A percentile compares a stretch with the other conserved stretches of the same genome.
These are phyloP conservation scores for Agaricus bisporus DNA, from an alignment of 768 basidiomycete species.

Conservation along the genomic window DNA sequence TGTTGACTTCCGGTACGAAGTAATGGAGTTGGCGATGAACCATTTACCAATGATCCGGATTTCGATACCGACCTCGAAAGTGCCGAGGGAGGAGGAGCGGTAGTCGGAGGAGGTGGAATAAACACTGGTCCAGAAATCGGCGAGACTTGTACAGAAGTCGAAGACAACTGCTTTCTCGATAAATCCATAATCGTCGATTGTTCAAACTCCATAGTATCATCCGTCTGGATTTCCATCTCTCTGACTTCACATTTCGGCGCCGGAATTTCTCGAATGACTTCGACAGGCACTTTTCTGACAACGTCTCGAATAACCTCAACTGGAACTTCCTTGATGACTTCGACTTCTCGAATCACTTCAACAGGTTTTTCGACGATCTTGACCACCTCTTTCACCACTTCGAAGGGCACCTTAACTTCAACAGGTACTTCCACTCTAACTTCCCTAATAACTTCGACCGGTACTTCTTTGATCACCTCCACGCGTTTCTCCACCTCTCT, in stretches of 20 bases:
- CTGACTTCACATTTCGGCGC: conserved; percentile 57
- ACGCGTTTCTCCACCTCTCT: conserved; percentile 1
- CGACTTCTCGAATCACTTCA: conserved; percentile 18
- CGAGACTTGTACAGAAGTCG: conserved; percentile 2
- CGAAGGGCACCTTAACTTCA: conserved; percentile 13
- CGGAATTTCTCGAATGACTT: conserved; percentile 4
- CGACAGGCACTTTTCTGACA: conserved; percentile 7
- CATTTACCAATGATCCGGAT: conserved; percentile 15
- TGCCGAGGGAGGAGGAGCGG: not conserved
- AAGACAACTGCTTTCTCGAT: not conserved
- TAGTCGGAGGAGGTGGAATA: conserved; percentile 21
- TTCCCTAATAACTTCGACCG: conserved; percentile 7
- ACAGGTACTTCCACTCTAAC: conserved; percentile 10
- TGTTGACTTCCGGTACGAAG: conserved; percentile 44
- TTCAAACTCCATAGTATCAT: conserved; percentile 27
- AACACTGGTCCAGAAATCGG: conserved; percentile 25
- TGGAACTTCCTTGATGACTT: conserved; percentile 18
- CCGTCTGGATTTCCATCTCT: conserved; percentile 80
- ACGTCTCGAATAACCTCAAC: conserved; percentile 2
- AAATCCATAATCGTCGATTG: conserved; percentile 1
- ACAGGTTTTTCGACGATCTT: conserved; percentile 14
- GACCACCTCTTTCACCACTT: conserved; percentile 8
- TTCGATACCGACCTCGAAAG: conserved; percentile 15
- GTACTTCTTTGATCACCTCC: conserved; percentile 8
- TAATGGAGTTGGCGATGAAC: conserved; percentile 30